These are phyloP conservation scores for Starmerella apis DNA, from an alignment of 805 yeast genomes.

Conservation along the genomic window DNA sequence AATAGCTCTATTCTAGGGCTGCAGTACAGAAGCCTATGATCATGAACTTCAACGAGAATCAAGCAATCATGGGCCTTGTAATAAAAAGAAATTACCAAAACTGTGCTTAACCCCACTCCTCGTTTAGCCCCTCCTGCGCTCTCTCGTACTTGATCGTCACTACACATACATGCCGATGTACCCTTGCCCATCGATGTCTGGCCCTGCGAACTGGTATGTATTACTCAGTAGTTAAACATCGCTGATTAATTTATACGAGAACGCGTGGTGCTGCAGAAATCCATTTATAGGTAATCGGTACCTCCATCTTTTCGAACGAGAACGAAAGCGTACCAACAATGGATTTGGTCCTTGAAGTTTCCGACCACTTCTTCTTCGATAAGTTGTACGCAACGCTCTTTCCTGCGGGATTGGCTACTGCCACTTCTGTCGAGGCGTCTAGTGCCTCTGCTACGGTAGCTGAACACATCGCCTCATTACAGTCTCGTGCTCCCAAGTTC, in stretches of 20 bases:
- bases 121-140: not conserved
- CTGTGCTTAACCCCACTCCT: not conserved
- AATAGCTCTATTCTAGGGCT: not conserved
- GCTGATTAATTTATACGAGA: constrained; percentile 12
- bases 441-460: constrained; percentile 15
- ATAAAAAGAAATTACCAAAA: not conserved
- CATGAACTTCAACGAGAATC: not conserved
- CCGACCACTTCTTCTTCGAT: constrained; percentile 68
- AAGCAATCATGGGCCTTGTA: not conserved
- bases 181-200: not conserved
- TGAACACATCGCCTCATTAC: constrained; percentile 8
- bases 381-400: constrained; percentile 55
- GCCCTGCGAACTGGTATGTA: not conserved
- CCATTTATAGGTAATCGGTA: not conserved
- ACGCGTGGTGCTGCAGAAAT: not conserved
- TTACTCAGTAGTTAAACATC: not conserved
- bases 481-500: constrained; percentile 9
- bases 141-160: constrained; percentile 1
- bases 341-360: constrained; percentile 84
- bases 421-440: constrained; percentile 12
- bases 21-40: not conserved
- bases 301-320: not conserved
- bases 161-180: not conserved
- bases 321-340: constrained; percentile 33
- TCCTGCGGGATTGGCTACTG: constrained; percentile 34